Conservation (phyloP, 2,329 filamentous ascomycete genomes). For the Lizonia empirigonia region DNA sequence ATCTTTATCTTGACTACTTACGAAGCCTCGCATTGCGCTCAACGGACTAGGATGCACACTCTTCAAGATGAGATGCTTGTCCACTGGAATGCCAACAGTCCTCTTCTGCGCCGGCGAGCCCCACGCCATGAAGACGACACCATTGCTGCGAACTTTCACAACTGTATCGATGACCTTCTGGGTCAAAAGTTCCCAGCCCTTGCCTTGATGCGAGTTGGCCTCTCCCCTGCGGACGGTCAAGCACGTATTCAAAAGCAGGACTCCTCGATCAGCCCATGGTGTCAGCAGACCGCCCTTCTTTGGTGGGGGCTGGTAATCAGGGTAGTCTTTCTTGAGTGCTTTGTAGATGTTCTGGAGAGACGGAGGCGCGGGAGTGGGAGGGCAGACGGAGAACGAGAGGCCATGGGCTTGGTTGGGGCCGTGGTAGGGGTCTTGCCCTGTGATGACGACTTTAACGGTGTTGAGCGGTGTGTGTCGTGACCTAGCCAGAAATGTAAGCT, state of each 20-base stretch:
- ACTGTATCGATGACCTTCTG: slow-evolving; percentile 90
- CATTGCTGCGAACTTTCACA: slow-evolving; percentile 72
- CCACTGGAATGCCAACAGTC: slow-evolving; percentile 72
- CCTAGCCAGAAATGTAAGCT: slow-evolving; percentile 59
- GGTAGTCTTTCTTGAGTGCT: slow-evolving; percentile 86
- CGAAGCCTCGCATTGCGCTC: slow-evolving; percentile 80
- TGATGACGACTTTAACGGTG: slow-evolving; percentile 87
- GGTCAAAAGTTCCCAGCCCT: slow-evolving; percentile 92
- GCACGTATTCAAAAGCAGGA: slow-evolving; percentile 92
- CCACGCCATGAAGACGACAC: slow-evolving; percentile 96
- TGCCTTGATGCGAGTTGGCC: slow-evolving; percentile 81
- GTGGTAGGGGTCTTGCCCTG: slow-evolving; percentile 98
- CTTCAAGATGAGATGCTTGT: slow-evolving; percentile 80
- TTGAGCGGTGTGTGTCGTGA: slow-evolving; percentile 89
- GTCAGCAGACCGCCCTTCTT: slow-evolving; percentile 82
- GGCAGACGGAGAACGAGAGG: slow-evolving; percentile 90
- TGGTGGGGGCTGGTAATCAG: slow-evolving; percentile 74
- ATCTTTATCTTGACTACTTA: slow-evolving; percentile 48
- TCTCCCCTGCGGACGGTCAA: slow-evolving; percentile 90
- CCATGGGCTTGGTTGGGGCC: slow-evolving; percentile 95
- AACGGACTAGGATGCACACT: slow-evolving; percentile 93
- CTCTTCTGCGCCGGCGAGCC: slow-evolving; percentile 82
- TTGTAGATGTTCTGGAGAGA: slow-evolving; percentile 95
- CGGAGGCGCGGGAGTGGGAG: slow-evolving; percentile 85
- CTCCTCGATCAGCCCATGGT: slow-evolving; percentile 91